Evolutionary conservation across 2,329 filamentous ascomycete species (phyloP), one percentile per base, ranked within the genome.

Genomic region (Elsinoe fawcettii): DNA sequence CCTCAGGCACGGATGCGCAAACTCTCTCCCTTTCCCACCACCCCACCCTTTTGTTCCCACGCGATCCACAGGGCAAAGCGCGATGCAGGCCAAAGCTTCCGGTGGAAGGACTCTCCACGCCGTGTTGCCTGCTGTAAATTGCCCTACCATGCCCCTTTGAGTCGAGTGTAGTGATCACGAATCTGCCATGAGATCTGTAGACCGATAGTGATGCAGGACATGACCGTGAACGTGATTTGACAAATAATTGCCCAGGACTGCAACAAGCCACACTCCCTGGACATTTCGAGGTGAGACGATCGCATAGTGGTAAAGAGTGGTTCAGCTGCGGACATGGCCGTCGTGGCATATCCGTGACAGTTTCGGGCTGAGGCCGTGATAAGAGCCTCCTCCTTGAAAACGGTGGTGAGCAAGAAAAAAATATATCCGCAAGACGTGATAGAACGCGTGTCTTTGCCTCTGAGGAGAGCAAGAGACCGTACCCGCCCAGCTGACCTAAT

Each of bases 1-100:
- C 46, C 46, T 51, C 25, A 51, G 46, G 46, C 46, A 51, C 46
- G 46, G 25, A 20, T 51, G 46, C 25, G 8, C 34, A 25, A 51
- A 37, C 34, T 37, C 34, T 12, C 30, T 37, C 34, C 34, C 11
- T 4, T 37, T 37, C 9, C 9, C 34, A 3, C 34, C 14, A 37
- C 14, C 34, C 34, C 34, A 37, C 20, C 4, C 41, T 30, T 30
- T n/a, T n/a, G n/a, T n/a, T 46, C 41, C 41, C 41, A n/a, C 22
- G 41, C 41, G 41, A 46, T 27, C 20, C 41, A 46, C 41, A 46
- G 41, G 41, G 41, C 41, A 46, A 25, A 20, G 41, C 41, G 46
- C 30, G 46, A 51, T 51, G 46, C 46, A 12, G 46, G 46, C 18
- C 20, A 37, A 14, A 20, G 30, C 46, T 51, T 25, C 41, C 41